A percentile compares a stretch with the other conserved stretches of the same genome.
These are phyloP conservation scores for Mycena amicta DNA, from an alignment of 768 basidiomycete genomes.

Conservation along the genomic window DNA sequence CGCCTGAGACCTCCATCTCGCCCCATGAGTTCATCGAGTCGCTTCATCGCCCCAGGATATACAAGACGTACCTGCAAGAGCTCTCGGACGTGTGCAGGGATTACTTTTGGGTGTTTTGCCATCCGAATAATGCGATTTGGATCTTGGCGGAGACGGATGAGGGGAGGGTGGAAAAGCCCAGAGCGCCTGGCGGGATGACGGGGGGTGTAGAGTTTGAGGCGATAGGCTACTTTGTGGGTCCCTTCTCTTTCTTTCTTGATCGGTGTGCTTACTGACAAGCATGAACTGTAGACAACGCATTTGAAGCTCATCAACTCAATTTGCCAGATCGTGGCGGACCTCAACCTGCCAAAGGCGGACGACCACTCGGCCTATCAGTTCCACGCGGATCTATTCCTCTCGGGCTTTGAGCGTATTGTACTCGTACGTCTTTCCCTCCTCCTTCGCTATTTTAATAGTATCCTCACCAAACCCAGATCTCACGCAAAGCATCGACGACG, in stretches of 20 bases:
- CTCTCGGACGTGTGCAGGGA: conserved; percentile 90
- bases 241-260: conserved; percentile 2
- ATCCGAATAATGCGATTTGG: conserved; percentile 93
- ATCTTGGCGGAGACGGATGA: conserved; percentile 81
- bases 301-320: conserved; percentile 85
- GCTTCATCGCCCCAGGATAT: conserved; percentile 69
- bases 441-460: not conserved
- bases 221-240: conserved; percentile 88
- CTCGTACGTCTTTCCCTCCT: conserved; percentile 54
- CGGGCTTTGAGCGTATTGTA: conserved; percentile 89
- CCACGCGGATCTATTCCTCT: conserved; percentile 86
- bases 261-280: not conserved
- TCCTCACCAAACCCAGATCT: conserved; percentile 56
- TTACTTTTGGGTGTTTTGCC: conserved; percentile 97
- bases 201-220: conserved; percentile 99
- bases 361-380: conserved; percentile 80
- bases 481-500: conserved; percentile 90
- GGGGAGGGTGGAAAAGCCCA: conserved; percentile 81
- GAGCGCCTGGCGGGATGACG: conserved; percentile 97
- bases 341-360: conserved; percentile 67
- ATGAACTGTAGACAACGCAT: conserved; percentile 71
- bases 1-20: conserved; percentile 59
- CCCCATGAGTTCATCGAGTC: conserved; percentile 83
- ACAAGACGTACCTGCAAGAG: conserved; percentile 81
- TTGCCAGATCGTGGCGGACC: conserved; percentile 61